Base-by-base conservation (phyloP, 2,329 filamentous ascomycete species). In the Aspergillus ochraceus region DNA sequence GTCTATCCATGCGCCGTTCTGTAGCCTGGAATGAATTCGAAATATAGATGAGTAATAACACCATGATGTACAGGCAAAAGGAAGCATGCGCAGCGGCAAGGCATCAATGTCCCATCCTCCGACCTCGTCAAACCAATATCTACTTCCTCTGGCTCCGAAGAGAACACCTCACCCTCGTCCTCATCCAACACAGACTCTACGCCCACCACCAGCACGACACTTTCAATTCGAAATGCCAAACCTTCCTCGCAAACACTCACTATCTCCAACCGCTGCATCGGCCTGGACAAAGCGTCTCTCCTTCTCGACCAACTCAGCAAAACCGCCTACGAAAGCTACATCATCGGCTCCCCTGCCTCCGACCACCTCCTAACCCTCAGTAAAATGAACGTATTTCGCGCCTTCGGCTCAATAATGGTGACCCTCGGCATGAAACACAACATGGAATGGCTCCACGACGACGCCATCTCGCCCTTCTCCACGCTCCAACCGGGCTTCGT, bases 301-400 rank as follows among this genome's bases (percentile, higher is more conserved):
- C 22, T 69, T 11, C 56, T 70, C 6, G 46, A 59, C 1, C 54
- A 22, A 36, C 69, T 69, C 42, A 64, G 66, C 22, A 49, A 61
- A 39, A 42, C 62, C 6, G 69, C 68, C 4, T 67, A 64, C 32
- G 49, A 66, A 22, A 70, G 66, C 55, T 71, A 69, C 49, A 55
- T 64, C 26, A 60, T 61, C 26, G 64, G 66, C 9, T 62, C 60
- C 52, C 65, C 70, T 19, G 56, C 68, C 53, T 51, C 70, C 24
- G 73, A 76, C 55, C 71, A 74, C 55, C 68, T 75, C 11, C 61
- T 76, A 14, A 70, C 66, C 6, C 63, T 76, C 42, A 67, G 69
- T 14, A 73, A 72, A 55, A 67, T 73, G 46, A 76, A 76, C 46
- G 72, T 76, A 29, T 75, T 74, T 58, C 72, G 74, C 14, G 74